Base-by-base conservation (phyloP, 768 basidiomycete species). In the Serendipita vermifera region DNA sequence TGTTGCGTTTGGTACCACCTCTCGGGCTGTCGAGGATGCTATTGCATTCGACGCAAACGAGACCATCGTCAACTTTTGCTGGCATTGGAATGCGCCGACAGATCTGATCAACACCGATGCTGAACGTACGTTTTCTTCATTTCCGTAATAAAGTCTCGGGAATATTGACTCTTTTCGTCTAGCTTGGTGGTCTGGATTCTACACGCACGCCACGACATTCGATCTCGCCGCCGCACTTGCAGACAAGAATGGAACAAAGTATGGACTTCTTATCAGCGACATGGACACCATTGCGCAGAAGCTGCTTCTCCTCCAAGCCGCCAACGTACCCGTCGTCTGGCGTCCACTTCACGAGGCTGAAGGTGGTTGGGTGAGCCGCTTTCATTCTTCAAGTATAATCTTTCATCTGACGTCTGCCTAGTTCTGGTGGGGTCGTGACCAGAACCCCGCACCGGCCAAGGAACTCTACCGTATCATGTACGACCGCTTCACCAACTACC, bases 1-100 rank as follows among this genome's bases (percentile, higher is more conserved):
- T 6, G 58, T 57, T 9, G 56, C 4, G 1, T 43, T 33, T 32
- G 41, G 41, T 20, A 35, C 57, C 5, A 57, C 56, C 9, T 57
- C 58, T 15, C 33, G 32, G 36, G 56, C 55, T 22, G 27, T 59
- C 22, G 33, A 57, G 32, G 58, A 59, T 35, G 58, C 57, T 3
- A 24, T 59, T 7, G 22, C 58, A 3, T 59, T 38, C 24, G 58
- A 59, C 14, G 46, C 29, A n/a, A 31, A 27, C 0, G 57, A 55
- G 22, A 48, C 57, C 33, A 59, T 59, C 40, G 54, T 54, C 2
- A 39, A 38, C 3, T 59, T 57, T 27, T 33, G 35, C 7, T 59
- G 58, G 58, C 58, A 59, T 53, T 57, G 58, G 58, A 59, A 59
- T 24, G 58, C 58, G 26, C 58, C 58, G 0, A 36, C 41, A 11